Conservation (phyloP, 345 rosid genomes). For the Pelargonium nanum region DNA sequence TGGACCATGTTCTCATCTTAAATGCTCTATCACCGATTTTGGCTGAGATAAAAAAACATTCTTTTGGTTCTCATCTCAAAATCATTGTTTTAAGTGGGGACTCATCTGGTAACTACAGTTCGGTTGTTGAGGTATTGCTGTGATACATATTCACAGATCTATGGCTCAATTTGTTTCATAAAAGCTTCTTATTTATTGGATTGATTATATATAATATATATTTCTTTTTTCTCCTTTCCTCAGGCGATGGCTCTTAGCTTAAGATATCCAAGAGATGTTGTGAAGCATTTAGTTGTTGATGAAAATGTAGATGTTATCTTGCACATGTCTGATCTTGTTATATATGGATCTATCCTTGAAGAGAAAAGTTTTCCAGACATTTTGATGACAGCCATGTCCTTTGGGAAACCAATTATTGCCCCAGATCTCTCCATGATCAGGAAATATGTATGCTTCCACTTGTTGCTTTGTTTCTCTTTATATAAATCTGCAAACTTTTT, state of each 20-base stretch:
- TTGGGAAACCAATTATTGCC: slow-evolving; percentile 68
- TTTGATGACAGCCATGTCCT: slow-evolving; percentile 63
- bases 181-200: background rate
- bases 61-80: slow-evolving; percentile 40
- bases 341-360: slow-evolving; percentile 84
- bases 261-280: slow-evolving; percentile 58
- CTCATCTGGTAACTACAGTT: slow-evolving; percentile 56
- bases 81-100: slow-evolving; percentile 54
- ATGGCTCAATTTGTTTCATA: background rate
- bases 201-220: background rate
- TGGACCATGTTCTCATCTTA: slow-evolving; percentile 83
- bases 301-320: slow-evolving; percentile 41
- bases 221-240: slow-evolving; percentile 2
- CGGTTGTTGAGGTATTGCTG: slow-evolving; percentile 66
- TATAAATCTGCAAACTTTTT: background rate
- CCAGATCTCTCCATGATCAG: slow-evolving; percentile 68
- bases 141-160: background rate
- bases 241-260: slow-evolving; percentile 68
- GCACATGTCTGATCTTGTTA: slow-evolving; percentile 58
- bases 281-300: slow-evolving; percentile 47
- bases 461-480: background rate
- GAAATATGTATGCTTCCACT: slow-evolving; percentile 53
- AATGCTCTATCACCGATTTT: slow-evolving; percentile 57
- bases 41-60: slow-evolving; percentile 22
- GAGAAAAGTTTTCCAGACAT: slow-evolving; percentile 86